Base-by-base conservation (phyloP, 169 alveolate species). In the Plasmodium gonderi region DNA sequence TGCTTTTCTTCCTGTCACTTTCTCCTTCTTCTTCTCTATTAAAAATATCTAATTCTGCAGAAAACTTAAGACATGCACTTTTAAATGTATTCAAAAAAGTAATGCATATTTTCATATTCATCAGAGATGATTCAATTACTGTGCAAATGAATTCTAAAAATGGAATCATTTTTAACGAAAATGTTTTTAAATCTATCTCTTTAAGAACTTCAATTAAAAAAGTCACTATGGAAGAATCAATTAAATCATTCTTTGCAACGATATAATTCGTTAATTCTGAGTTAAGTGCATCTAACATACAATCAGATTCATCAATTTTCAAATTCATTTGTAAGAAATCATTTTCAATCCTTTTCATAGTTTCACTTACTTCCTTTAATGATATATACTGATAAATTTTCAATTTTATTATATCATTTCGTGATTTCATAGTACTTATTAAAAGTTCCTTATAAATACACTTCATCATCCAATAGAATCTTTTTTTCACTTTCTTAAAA, bases 351-450 rank as follows among this genome's bases (percentile, higher is more conserved):
- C 42, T 42, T 11, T 38, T 85, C 87, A 85, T 75, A 31, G 89
- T 85, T 20, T 44, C 68, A 74, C 87, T 47, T 14, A 85, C 79
- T 45, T 85, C 92, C 20, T 76, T 60, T 11, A 75, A 42, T 14
- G 79, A 33, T 85, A 85, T 74, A 45, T 74, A 7, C 65, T 85
- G 68, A 85, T 67, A 85, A 20, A 75, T 51, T 49, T 85, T 85
- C 5, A 85, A 85, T 75, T 85, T 85, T 7, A 85, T 85, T 60
- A 75, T 60, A 3, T 85, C 92, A 64, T 85, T 76, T 31, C 79
- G 60, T n/a, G 38, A 8, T 64, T 6, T 85, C 47, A 85, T 23
- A 9, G 12, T 12, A 75, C 45, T 38, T 49, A 75, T 31, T 29
- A 85, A 14, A 29, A 85, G 26, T 68, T 85, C 44, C 67, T 85